Percentiles rank a stretch among this genome's conserved stretches.
These are phyloP conservation scores for Annulohypoxylon moriforme DNA, from an alignment of 495 filamentous ascomycete genomes.

Conservation along the genomic window DNA sequence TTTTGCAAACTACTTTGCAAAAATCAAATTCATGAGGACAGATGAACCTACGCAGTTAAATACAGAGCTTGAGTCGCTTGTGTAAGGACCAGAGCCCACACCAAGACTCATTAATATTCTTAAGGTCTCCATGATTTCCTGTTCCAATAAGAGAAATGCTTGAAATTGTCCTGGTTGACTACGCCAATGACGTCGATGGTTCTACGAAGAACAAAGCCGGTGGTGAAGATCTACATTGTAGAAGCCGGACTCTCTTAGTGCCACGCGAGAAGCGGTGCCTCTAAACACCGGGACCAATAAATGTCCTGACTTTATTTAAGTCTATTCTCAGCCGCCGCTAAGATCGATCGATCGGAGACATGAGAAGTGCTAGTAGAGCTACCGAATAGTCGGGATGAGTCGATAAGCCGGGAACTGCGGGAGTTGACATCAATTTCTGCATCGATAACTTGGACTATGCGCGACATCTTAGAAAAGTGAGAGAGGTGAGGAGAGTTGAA, in stretches of 20 bases:
- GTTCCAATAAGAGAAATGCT: constrained; percentile 5
- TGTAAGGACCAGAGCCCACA: background rate
- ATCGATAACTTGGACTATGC: background rate
- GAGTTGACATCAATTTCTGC: constrained; percentile 12
- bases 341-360: constrained; percentile 35
- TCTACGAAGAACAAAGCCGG: constrained; percentile 13
- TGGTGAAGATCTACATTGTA: constrained; percentile 27
- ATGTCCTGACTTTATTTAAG: constrained; percentile 20
- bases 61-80: background rate
- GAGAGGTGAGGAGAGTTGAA: background rate
- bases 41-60: background rate
- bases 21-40: background rate
- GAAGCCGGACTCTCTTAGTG: constrained; percentile 27
- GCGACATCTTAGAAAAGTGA: background rate
- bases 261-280: background rate
- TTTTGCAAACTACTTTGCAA: background rate
- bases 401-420: constrained; percentile 11
- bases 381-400: constrained; percentile 6
- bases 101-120: constrained; percentile 4
- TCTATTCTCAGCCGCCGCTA: constrained; percentile 24
- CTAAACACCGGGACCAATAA: constrained; percentile 12
- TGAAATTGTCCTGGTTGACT: background rate
- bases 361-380: background rate
- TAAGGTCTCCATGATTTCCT: constrained; percentile 29
- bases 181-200: constrained; percentile 35